Evolutionary conservation across 352 stramenopile genomes (phyloP), one percentile per base, ranked within the genome.

Genomic region (Aphanomyces euteiches): DNA sequence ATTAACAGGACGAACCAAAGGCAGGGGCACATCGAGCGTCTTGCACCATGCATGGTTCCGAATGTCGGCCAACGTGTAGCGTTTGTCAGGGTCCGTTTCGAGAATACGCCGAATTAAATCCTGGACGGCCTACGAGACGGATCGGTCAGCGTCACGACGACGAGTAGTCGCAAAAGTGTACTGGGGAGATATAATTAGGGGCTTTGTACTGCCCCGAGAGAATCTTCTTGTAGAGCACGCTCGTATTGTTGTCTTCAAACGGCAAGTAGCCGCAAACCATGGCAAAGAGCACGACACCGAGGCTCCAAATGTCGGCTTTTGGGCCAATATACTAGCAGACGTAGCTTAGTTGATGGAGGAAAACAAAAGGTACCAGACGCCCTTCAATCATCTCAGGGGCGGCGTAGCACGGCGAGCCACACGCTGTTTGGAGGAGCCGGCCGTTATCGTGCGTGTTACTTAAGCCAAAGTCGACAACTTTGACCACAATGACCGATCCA

Each of bases 391-490:
- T 97, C 67, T 98, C 93, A 0, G 93, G 93, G 8, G 90, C 90
- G 2, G 92, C 93, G 69, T 98, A 98, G 56, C 90, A 97, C 1
- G 93, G 93, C 3, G 87, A 96, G 5, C 93, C 93, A 63, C 93
- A 98, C 4, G 93, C 90, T 2, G 92, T 98, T 12, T 80, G 76
- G 17, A 98, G 75, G n/a, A 97, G 47, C 7, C 77, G 75, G 0
- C 77, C 80, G 37, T 75, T 75, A 19, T 97, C 91, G 73, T 96
- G 85, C 0, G 82, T 96, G 59, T 98, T 98, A 73, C 83, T 95
- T 3, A 98, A 78, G 1, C 92, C 92, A 83, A 97, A 98, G 72
- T 98, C 92, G 15, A 96, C 90, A 61, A 98, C 96, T 72, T 98
- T 98, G 72, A 96, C 77, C 5, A 79, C 59, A 21, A 74, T 79